A percentile compares a stretch with the other conserved stretches of the same genome.
phyloP scores from a whole-genome alignment of 1,284 basidiomycete genomes.

The Pholiota adiposa region DNA sequence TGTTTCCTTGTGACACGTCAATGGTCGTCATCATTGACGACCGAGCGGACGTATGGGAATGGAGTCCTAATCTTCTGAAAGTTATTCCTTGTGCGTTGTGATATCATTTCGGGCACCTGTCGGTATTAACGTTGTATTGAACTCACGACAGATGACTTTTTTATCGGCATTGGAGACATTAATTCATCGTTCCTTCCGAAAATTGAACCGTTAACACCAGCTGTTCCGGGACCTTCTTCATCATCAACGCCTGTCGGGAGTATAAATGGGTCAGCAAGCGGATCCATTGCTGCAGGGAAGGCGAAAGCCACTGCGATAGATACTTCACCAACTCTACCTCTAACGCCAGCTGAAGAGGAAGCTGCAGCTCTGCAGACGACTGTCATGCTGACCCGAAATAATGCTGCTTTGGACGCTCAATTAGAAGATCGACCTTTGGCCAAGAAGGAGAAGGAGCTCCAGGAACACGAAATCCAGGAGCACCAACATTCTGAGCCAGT shows the following conservation, averaged over 20 bases:
- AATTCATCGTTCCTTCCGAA: conserved; percentile 93
- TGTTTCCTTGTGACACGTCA: conserved; percentile 96
- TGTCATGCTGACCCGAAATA: conserved; percentile 64
- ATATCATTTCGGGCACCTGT: not conserved
- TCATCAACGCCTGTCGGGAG: conserved; percentile 14
- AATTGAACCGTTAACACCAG: conserved; percentile 53
- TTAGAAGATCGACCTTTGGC: conserved; percentile 87
- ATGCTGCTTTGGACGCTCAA: conserved; percentile 80
- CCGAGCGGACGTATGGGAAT: conserved; percentile 97
- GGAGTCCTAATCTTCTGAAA: conserved; percentile 94
- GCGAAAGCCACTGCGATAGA: conserved; percentile 17
- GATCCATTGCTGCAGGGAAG: not conserved
- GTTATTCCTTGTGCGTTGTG: conserved; percentile 87
- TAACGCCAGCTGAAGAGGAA: conserved; percentile 38
- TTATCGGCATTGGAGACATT: conserved; percentile 98
- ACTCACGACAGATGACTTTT: conserved; percentile 83
- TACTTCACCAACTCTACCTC: conserved; percentile 17
- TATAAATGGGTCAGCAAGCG: conserved; percentile 17
- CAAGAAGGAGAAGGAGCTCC: conserved; percentile 83
- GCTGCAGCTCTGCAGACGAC: conserved; percentile 51
- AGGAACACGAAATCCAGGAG: conserved; percentile 40
- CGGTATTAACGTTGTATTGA: conserved; percentile 10
- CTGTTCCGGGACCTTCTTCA: conserved; percentile 33
- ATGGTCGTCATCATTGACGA: conserved; percentile 99
- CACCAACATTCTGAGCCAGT: conserved; percentile 24